Percentiles rank a stretch among this genome's conserved stretches.
Evolutionary conservation across 257 asterid species (phyloP).

Genomic region (Ocimum tenuiflorum): DNA sequence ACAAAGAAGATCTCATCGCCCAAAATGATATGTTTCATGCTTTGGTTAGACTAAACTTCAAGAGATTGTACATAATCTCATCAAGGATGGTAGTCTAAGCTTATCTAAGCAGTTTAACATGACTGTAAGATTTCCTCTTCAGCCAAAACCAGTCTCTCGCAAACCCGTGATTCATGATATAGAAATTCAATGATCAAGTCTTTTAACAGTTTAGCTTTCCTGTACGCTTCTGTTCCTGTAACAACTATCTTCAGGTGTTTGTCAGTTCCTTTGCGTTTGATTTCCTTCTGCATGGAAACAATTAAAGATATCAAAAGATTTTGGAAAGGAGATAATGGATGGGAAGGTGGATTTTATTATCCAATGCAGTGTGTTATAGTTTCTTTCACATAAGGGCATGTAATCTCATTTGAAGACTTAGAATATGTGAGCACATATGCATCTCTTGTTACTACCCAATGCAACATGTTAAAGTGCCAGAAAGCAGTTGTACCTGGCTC

Average conservation of each 20-base stretch:
- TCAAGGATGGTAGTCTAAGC: not conserved
- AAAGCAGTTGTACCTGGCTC: conserved; percentile 10
- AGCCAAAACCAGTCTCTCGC: conserved; percentile 14
- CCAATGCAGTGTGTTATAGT: no score
- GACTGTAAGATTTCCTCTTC: conserved; percentile 19
- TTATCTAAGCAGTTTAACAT: conserved; percentile 5
- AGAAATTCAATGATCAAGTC: conserved; percentile 18
- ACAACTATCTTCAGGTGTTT: conserved; percentile 14
- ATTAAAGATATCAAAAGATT: not conserved
- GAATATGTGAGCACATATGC: not conserved
- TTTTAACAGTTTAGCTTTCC: conserved; percentile 19
- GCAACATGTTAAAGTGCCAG: not conserved
- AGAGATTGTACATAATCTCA: no score
- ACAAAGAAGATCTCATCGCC: not conserved
- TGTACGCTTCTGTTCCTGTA: conserved; percentile 26
- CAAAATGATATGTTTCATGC: not conserved
- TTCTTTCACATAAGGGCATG: no score
- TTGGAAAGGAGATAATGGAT: not conserved
- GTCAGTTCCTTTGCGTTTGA: not conserved
- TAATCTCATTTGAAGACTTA: no score
- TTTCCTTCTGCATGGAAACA: conserved; percentile 22
- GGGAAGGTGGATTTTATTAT: no score
- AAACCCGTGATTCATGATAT: conserved; percentile 12
- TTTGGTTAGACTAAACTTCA: not conserved
- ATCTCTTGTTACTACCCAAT: not conserved